These are phyloP conservation scores for Rhodotorula sp. DNA, from an alignment of 1,284 basidiomycete species.

Conservation along the genomic window DNA sequence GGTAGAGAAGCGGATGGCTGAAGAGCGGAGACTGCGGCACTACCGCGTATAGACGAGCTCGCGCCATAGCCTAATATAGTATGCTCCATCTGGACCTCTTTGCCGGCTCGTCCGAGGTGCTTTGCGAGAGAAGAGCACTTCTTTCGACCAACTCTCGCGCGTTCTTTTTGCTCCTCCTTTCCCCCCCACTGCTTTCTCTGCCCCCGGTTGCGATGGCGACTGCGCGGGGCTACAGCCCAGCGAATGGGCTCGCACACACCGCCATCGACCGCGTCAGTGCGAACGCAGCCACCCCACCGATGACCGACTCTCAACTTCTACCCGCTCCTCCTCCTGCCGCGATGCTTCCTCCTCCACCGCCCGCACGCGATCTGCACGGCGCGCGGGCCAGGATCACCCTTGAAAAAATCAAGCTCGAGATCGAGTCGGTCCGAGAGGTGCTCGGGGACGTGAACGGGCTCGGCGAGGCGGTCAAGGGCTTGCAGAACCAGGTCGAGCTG, in stretches of 20 bases:
- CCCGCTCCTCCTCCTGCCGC: background rate
- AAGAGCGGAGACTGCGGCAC: constrained; percentile 35
- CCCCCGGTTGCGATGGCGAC: background rate
- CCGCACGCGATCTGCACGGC: constrained; percentile 9
- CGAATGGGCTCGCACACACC: no score
- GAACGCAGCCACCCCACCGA: background rate
- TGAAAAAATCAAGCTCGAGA: constrained; percentile 15
- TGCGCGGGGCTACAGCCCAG: background rate
- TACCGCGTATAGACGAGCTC: constrained; percentile 17
- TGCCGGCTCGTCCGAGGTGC: no score
- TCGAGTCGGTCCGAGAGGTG: constrained; percentile 1
- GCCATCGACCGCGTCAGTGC: background rate
- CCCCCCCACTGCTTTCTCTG: background rate
- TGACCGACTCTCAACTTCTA: background rate
- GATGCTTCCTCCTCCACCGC: background rate
- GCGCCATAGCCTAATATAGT: no score
- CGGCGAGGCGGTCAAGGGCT: constrained; percentile 5
- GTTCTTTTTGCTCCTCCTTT: background rate
- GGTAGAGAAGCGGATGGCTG: constrained; percentile 35
- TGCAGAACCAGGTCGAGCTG: constrained; percentile 3
- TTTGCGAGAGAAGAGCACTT: background rate
- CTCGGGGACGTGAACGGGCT: constrained; percentile 11
- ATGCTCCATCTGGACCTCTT: no score
- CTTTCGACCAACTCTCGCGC: background rate
- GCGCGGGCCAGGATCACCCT: constrained; percentile 10